Conservation (phyloP, 228 moss, liverwort and hornwort genomes). For the Sphagnum magellanicum region DNA sequence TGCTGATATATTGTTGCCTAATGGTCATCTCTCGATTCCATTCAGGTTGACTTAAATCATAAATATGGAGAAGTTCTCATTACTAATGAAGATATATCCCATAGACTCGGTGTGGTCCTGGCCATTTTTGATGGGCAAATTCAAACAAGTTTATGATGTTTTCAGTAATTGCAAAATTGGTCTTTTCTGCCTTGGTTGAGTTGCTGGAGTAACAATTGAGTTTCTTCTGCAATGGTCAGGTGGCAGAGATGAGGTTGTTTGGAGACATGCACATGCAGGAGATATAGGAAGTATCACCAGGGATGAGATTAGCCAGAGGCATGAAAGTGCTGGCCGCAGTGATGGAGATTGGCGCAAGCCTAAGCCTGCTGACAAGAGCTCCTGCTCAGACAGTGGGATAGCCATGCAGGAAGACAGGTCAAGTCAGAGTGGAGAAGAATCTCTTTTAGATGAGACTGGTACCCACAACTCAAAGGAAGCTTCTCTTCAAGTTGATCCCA, state of each 20-base stretch:
- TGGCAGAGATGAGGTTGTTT: conserved; percentile 64
- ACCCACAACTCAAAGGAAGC: background rate
- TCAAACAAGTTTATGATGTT: too few relatives aligned
- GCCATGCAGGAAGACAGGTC: conserved; percentile 26
- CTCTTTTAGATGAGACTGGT: background rate
- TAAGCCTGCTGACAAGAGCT: conserved; percentile 16
- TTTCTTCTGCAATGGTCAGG: conserved; percentile 8
- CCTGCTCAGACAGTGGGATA: background rate
- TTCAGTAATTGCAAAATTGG: too few relatives aligned
- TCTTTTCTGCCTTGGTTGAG: too few relatives aligned
- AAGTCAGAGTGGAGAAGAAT: conserved; percentile 5
- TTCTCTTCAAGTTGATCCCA: background rate
- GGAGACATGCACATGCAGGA: conserved; percentile 40
- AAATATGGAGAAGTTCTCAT: too few relatives aligned
- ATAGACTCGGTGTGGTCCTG: too few relatives aligned
- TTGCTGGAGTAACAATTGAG: too few relatives aligned
- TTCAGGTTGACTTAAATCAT: too few relatives aligned
- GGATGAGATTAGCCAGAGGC: conserved; percentile 81
- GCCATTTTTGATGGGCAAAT: too few relatives aligned
- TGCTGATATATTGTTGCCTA: too few relatives aligned
- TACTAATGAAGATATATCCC: too few relatives aligned
- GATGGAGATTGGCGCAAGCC: conserved; percentile 84
- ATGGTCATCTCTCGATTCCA: too few relatives aligned
- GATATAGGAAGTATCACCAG: conserved; percentile 54
- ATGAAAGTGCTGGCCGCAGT: conserved; percentile 56